Evolutionary conservation across 768 basidiomycete species (phyloP), one percentile per base, ranked within the genome.

Genomic region (Boletus rubroflammeus): DNA sequence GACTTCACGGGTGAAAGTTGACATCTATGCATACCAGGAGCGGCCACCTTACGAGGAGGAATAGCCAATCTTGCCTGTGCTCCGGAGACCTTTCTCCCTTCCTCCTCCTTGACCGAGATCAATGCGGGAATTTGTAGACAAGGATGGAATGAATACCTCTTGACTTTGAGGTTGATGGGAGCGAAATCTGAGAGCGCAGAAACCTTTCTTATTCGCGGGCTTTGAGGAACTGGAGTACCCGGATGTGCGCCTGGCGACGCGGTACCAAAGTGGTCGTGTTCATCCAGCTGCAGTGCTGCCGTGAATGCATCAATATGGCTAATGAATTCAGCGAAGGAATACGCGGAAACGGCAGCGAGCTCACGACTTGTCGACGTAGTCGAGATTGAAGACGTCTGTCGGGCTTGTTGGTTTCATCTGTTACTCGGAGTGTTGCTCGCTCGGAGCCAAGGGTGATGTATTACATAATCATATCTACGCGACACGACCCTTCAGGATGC

Each of bases 141-240:
- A 8, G 10, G 40, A 55, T 23, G 44, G 38, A 23, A 35, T 25
- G 34, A 38, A 34, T 60, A 91, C 91, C 81, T 83, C 68, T 82
- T 86, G 19, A 98, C 85, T 65, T 78, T 86, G 60, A 92, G 72
- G 67, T 97, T 91, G 25, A 98, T 83, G 0, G 96, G 97, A 6
- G 94, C 91, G 61, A 92, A 93, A 67, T 95, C 93, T 2, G 85
- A 88, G 47, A 92, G 73, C 1, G 91, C 90, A 47, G 88, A 84
- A 6, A 95, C 83, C 72, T 91, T 93, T 65, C 83, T 80, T 23
- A 91, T 79, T 17, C 89, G 84, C 6, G 72, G 72, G 35, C 74
- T 72, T 63, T 64, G 59, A 21, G 56, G 60, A 1, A 59, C 36
- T 40, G 59, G 65, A 23, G 66, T 61, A 5, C 66, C 64, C 11